Evolutionary conservation across 306 rosid genomes (phyloP).

Genomic region (Cucurbita pepo): DNA sequence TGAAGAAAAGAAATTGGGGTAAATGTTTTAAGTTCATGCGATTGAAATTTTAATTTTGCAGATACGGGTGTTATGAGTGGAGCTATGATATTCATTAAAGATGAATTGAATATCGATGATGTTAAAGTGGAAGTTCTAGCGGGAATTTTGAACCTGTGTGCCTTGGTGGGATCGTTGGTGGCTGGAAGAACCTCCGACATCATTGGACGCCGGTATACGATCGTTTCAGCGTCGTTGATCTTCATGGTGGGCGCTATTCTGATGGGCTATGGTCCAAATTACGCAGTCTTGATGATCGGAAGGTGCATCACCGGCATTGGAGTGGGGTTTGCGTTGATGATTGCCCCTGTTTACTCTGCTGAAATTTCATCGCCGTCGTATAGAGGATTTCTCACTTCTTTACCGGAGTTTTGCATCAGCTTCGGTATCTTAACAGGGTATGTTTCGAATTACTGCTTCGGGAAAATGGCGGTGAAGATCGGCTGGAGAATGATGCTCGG

Average conservation of each 20-base stretch:
- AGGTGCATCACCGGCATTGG: constrained; percentile 65
- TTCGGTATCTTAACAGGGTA: constrained; percentile 64
- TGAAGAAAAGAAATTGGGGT: background rate
- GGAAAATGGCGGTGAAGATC: constrained; percentile 27
- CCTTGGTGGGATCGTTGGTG: constrained; percentile 38
- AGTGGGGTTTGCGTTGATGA: constrained; percentile 70
- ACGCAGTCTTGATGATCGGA: constrained; percentile 37
- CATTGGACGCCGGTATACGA: constrained; percentile 78
- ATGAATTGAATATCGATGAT: constrained; percentile 54
- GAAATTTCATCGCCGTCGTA: constrained; percentile 58
- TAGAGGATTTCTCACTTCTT: constrained; percentile 48
- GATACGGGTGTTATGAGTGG: constrained; percentile 96
- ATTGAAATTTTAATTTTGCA: constrained; percentile 4
- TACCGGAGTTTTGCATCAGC: constrained; percentile 65
- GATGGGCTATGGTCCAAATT: constrained; percentile 77
- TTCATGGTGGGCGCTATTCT: constrained; percentile 55
- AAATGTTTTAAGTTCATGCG: background rate
- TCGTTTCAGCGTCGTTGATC: constrained; percentile 29
- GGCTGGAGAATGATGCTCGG: constrained; percentile 94
- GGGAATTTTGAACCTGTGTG: constrained; percentile 63
- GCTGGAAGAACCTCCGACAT: constrained; percentile 69
- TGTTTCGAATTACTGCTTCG: constrained; percentile 40
- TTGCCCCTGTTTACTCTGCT: constrained; percentile 77
- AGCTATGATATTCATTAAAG: constrained; percentile 74
- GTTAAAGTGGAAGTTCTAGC: constrained; percentile 54